A percentile compares a stretch with the other conserved stretches of the same genome.
phyloP scores from a whole-genome alignment of 768 basidiomycete species.

The Rhodotorula toruloides region DNA sequence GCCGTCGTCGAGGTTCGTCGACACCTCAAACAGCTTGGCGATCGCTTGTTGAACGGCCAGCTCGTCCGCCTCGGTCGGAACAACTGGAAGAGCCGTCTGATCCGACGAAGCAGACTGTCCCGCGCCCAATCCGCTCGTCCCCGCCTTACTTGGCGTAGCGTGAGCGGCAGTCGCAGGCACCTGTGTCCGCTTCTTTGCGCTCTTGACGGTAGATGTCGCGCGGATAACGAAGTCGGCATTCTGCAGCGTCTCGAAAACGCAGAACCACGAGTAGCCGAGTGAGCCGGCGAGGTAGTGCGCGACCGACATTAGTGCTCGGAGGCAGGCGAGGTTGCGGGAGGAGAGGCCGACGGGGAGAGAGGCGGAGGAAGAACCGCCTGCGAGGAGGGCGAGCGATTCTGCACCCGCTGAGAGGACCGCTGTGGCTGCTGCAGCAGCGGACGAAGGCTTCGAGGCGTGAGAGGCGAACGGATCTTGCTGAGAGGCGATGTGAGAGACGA shows the following conservation, averaged over 20 bases:
- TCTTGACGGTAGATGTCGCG: constrained; percentile 20
- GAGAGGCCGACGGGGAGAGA: constrained; percentile 56
- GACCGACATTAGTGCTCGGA: constrained; percentile 72
- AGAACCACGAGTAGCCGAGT: constrained; percentile 86
- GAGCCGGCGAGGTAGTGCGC: constrained; percentile 76
- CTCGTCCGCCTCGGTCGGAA: constrained; percentile 67
- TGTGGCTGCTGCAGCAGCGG: constrained; percentile 31
- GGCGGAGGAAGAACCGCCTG: neutral
- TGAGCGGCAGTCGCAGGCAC: neutral
- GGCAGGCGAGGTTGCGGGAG: constrained; percentile 81
- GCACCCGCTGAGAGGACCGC: constrained; percentile 43
- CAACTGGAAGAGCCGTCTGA: constrained; percentile 22
- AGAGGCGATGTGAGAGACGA: constrained; percentile 76
- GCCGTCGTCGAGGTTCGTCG: constrained; percentile 72
- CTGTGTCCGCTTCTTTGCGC: constrained; percentile 31
- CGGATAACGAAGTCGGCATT: constrained; percentile 85
- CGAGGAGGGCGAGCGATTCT: constrained; percentile 46
- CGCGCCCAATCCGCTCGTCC: neutral
- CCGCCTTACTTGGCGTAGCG: no score
- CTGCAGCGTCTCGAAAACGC: constrained; percentile 81
- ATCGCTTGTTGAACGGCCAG: constrained; percentile 70
- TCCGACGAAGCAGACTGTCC: neutral
- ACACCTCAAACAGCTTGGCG: constrained; percentile 77
- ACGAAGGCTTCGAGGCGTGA: neutral
- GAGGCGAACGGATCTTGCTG: constrained; percentile 26